Evolutionary conservation across 1,284 basidiomycete species (phyloP).

Genomic region (Hypsizygus ulmarius): DNA sequence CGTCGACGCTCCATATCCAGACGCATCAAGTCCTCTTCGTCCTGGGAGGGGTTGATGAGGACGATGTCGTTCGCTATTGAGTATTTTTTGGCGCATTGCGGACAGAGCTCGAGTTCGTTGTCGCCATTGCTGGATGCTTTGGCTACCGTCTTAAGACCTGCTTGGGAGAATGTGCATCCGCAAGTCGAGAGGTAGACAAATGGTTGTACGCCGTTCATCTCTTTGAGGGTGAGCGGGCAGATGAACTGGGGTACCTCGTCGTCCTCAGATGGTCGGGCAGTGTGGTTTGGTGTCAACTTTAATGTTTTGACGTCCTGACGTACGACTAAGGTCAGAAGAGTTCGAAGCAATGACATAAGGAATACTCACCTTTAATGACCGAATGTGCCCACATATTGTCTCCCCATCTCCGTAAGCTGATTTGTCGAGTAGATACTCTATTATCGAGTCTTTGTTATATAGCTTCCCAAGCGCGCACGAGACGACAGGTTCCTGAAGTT

Average conservation of each 20-base stretch:
- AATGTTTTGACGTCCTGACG: slow-evolving; percentile 81
- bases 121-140: slow-evolving; percentile 27
- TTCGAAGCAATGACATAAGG: neutral
- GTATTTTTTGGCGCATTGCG: slow-evolving; percentile 73
- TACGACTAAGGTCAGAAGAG: slow-evolving; percentile 2
- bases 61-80: slow-evolving; percentile 51
- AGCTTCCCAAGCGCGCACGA: slow-evolving; percentile 88
- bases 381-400: slow-evolving; percentile 61
- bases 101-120: slow-evolving; percentile 58
- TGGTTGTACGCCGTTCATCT: slow-evolving; percentile 88
- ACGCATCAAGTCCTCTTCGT: slow-evolving; percentile 57
- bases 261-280: slow-evolving; percentile 34
- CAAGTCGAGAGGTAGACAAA: slow-evolving; percentile 86
- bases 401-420: slow-evolving; percentile 32
- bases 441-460: slow-evolving; percentile 90
- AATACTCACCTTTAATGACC: slow-evolving; percentile 75
- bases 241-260: slow-evolving; percentile 69
- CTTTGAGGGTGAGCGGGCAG: slow-evolving; percentile 87
- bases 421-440: slow-evolving; percentile 84
- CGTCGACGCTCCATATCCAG: slow-evolving; percentile 53
- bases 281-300: slow-evolving; percentile 73
- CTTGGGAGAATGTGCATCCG: slow-evolving; percentile 85
- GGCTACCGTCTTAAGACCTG: slow-evolving; percentile 65
- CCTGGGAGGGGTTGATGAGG: slow-evolving; percentile 58
- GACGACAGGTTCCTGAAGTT: slow-evolving; percentile 83